phyloP scores from a whole-genome alignment of 306 rosid species.

The Trifolium dubium region DNA sequence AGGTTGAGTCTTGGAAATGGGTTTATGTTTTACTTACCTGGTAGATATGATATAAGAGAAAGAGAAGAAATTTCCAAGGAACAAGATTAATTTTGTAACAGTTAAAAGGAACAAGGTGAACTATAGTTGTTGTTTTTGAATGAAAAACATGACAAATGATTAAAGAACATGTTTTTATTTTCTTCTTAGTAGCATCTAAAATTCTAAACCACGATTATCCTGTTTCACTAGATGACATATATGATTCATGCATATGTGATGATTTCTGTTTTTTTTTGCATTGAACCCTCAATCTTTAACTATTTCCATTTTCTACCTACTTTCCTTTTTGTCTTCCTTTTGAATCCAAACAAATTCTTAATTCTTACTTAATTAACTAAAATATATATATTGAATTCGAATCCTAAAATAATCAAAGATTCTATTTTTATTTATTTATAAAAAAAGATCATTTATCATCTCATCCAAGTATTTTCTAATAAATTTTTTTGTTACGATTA shows the following conservation, averaged over 20 bases:
- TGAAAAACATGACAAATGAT: constrained; percentile 26
- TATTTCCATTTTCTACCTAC: background rate
- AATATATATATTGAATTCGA: too few relatives aligned
- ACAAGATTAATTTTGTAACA: background rate
- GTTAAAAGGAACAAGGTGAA: constrained; percentile 37
- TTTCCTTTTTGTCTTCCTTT: background rate
- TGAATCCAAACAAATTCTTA: background rate
- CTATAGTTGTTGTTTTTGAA: background rate
- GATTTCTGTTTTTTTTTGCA: background rate
- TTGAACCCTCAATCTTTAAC: background rate
- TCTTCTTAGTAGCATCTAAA: constrained; percentile 29
- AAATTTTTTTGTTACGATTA: too few relatives aligned
- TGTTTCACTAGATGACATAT: background rate
- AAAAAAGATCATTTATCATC: too few relatives aligned
- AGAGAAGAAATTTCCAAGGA: constrained; percentile 33
- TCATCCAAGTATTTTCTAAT: too few relatives aligned
- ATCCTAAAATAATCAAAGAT: too few relatives aligned
- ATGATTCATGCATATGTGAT: constrained; percentile 1
- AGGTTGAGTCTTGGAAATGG: background rate
- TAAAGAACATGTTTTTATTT: constrained; percentile 19
- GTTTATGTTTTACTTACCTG: constrained; percentile 21
- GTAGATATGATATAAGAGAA: constrained; percentile 35
- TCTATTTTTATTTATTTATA: too few relatives aligned
- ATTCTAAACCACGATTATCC: constrained; percentile 35
- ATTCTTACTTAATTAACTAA: too few relatives aligned